Evolutionary conservation across 768 basidiomycete genomes (phyloP), one percentile per base, ranked within the genome.

Genomic region (Pholiota conissans): DNA sequence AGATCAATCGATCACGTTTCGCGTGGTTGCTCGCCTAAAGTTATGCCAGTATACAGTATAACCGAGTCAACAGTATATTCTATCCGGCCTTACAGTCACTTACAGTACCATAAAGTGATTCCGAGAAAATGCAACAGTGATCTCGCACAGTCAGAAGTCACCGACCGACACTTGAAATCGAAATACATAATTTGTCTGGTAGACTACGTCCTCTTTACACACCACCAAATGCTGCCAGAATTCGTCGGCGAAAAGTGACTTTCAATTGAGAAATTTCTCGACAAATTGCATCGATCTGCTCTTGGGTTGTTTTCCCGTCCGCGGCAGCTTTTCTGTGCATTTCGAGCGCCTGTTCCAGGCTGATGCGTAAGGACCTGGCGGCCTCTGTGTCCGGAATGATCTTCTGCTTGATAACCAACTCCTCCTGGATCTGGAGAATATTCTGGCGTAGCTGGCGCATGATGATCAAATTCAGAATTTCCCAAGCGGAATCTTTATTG

Each of bases 341-440:
- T 30, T 51, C 55, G 3, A 65, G 40, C 20, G 56, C 28, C 40
- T 62, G 57, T 30, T 61, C 48, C 6, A 65, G 48, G 14, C 47
- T 32, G n/a, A 40, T 34, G 10, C 42, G 28, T n/a, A 60, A 47
- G 27, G 48, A 37, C 35, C 49, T 50, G 16, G 58, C 63, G 3
- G 63, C 63, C 5, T 58, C 64, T 5, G 79, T 79, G 42, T 79
- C 71, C 1, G 73, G 69, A 11, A 80, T 65, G 48, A 71, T 66
- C 35, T 59, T 60, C 10, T 59, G 46, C 16, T 56, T 18, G 20
- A 61, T 58, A 11, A 65, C 65, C 34, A 68, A 37, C 42, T 69
- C 68, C 16, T 60, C 46, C 45, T 68, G 68, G 14, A 66, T 59
- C 18, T 14, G 34, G 14, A 29, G 32, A 49, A 34, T 57, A 34